A percentile compares a stretch with the other conserved stretches of the same genome.
Conservation (phyloP, 2,329 filamentous ascomycete species). For the Macrophomina pseudophaseolina region DNA sequence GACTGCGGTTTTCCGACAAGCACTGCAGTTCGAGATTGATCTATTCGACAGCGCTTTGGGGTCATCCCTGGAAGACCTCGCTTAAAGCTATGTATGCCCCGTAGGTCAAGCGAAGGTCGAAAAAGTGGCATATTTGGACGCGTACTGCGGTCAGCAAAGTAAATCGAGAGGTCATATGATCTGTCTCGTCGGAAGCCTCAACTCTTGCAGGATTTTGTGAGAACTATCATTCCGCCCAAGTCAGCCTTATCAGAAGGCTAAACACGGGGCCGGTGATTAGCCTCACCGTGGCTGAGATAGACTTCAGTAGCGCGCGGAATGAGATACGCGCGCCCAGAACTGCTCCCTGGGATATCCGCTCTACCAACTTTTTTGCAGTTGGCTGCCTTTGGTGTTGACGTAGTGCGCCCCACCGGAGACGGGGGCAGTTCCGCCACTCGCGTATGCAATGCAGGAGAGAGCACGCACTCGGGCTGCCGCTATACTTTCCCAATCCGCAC, state of each 20-base stretch:
- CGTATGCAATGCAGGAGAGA: background rate
- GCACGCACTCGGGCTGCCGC: background rate
- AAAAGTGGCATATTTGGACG: background rate
- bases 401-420: no score
- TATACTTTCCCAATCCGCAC: background rate
- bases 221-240: background rate
- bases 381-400: conserved; percentile 19
- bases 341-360: conserved; percentile 10
- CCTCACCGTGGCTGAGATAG: background rate
- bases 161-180: background rate
- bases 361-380: background rate
- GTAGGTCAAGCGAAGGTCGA: background rate
- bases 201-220: background rate
- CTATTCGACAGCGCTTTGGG: background rate
- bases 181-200: background rate
- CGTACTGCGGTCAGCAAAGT: no score
- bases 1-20: conserved; percentile 3
- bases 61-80: background rate
- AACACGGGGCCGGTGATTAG: background rate
- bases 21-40: background rate
- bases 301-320: background rate
- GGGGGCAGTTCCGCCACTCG: conserved; percentile 16
- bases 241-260: background rate
- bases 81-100: background rate
- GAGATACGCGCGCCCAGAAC: background rate